A percentile compares a stretch with the other conserved stretches of the same genome.
These are phyloP conservation scores for Aphanomyces euteiches DNA, from an alignment of 352 stramenopile species.

Conservation along the genomic window DNA sequence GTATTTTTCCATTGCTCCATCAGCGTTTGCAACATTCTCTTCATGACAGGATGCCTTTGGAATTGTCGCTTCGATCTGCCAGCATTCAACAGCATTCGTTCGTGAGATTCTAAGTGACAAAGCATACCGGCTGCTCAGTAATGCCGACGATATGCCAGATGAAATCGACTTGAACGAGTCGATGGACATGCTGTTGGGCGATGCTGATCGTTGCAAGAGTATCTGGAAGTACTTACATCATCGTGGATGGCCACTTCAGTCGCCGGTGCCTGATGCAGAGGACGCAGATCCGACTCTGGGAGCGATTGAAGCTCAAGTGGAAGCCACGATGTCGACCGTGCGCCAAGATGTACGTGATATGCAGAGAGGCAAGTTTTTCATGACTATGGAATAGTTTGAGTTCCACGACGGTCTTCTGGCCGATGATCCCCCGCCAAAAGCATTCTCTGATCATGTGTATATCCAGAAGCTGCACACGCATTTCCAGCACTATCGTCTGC, in stretches of 20 bases:
- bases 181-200: conserved; percentile 22
- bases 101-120: conserved; percentile 33
- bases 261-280: neutral
- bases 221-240: conserved; percentile 22
- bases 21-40: neutral
- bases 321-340: conserved; percentile 11
- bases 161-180: conserved; percentile 22
- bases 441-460: conserved; percentile 33
- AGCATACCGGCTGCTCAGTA: neutral
- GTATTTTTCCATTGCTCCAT: conserved; percentile 24
- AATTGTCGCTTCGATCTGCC: conserved; percentile 35
- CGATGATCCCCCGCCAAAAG: conserved; percentile 34
- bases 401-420: conserved; percentile 39
- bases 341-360: conserved; percentile 15
- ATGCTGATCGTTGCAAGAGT: conserved; percentile 1
- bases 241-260: conserved; percentile 6
- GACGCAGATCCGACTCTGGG: conserved; percentile 9
- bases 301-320: conserved; percentile 18
- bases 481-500: conserved; percentile 35
- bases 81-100: conserved; percentile 34
- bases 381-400: conserved; percentile 31
- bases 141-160: conserved; percentile 8
- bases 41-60: conserved; percentile 28
- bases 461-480: conserved; percentile 52
- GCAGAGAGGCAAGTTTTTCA: neutral